Evolutionary conservation across 371 early-diverging fungal species (phyloP).

Genomic region (Haplosporangium sp.): DNA sequence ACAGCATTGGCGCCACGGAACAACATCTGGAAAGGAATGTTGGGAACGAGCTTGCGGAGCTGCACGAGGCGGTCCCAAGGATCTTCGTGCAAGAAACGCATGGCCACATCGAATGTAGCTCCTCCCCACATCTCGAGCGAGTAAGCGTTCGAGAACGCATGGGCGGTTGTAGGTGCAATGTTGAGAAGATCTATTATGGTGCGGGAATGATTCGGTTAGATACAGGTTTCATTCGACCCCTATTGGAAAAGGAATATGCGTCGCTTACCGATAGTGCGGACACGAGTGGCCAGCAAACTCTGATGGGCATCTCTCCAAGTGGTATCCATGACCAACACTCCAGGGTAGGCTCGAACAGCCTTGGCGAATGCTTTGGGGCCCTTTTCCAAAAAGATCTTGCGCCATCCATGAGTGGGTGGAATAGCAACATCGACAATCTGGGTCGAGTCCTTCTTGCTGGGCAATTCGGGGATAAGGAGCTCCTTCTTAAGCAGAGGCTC

Average conservation of each 20-base stretch:
- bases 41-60: conserved; percentile 90
- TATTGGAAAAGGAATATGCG: neutral
- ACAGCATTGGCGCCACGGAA: conserved; percentile 97
- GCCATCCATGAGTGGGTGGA: conserved; percentile 86
- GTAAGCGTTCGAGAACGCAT: conserved; percentile 88
- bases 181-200: conserved; percentile 67
- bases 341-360: conserved; percentile 88
- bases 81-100: conserved; percentile 95
- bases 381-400: conserved; percentile 83
- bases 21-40: conserved; percentile 98
- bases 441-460: conserved; percentile 56
- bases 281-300: conserved; percentile 92
- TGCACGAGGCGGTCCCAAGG: conserved; percentile 92
- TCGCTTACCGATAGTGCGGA: conserved; percentile 84
- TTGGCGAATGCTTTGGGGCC: conserved; percentile 92
- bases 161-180: conserved; percentile 89
- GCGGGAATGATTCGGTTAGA: no score
- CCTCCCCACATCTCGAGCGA: conserved; percentile 95
- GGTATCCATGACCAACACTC: conserved; percentile 92
- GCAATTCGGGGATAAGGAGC: conserved; percentile 69
- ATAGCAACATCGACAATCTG: conserved; percentile 60
- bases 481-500: conserved; percentile 70
- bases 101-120: conserved; percentile 95
- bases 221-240: no score
- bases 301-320: conserved; percentile 98